Evolutionary conservation across 2,329 filamentous ascomycete species (phyloP).

Genomic region (Myrmaecium sp.): DNA sequence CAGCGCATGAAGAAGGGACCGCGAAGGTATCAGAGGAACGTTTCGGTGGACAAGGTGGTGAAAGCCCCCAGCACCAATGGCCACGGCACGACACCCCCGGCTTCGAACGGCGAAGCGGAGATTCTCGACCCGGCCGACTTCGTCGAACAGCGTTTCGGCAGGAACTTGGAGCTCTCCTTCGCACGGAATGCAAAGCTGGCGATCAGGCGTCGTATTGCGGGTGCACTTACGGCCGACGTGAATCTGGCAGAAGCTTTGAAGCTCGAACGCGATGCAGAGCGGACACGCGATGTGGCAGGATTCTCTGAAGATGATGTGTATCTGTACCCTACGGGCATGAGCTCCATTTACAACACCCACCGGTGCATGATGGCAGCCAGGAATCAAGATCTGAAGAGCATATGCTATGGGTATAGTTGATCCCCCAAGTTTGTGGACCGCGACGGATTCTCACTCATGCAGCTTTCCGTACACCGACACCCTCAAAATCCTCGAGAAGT

Average conservation of each 20-base stretch:
- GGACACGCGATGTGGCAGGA: slow-evolving; percentile 32
- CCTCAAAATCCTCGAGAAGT: slow-evolving; percentile 86
- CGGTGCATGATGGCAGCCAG: slow-evolving; percentile 50
- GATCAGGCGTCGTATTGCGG: slow-evolving; percentile 74
- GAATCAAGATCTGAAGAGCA: slow-evolving; percentile 49
- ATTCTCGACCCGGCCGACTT: slow-evolving; percentile 59
- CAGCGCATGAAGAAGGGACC: slow-evolving; percentile 49
- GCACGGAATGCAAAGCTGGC: slow-evolving; percentile 71
- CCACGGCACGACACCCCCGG: slow-evolving; percentile 5
- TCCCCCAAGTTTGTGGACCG: not conserved
- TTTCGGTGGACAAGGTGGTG: slow-evolving; percentile 33
- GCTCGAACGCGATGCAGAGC: slow-evolving; percentile 26
- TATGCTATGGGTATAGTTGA: slow-evolving; percentile 57
- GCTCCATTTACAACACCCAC: slow-evolving; percentile 81
- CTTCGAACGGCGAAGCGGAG: slow-evolving; percentile 17
- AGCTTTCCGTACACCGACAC: slow-evolving; percentile 94
- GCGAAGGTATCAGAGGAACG: slow-evolving; percentile 55
- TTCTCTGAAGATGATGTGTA: slow-evolving; percentile 79
- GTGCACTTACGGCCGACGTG: slow-evolving; percentile 57
- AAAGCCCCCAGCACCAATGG: slow-evolving; percentile 6
- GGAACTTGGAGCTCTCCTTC: slow-evolving; percentile 69
- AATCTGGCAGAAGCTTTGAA: slow-evolving; percentile 45
- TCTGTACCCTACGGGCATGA: slow-evolving; percentile 83
- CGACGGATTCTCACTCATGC: slow-evolving; percentile 2
- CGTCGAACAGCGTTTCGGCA: slow-evolving; percentile 83